Base-by-base conservation (phyloP, 768 basidiomycete genomes). In the Rickenella mellea region DNA sequence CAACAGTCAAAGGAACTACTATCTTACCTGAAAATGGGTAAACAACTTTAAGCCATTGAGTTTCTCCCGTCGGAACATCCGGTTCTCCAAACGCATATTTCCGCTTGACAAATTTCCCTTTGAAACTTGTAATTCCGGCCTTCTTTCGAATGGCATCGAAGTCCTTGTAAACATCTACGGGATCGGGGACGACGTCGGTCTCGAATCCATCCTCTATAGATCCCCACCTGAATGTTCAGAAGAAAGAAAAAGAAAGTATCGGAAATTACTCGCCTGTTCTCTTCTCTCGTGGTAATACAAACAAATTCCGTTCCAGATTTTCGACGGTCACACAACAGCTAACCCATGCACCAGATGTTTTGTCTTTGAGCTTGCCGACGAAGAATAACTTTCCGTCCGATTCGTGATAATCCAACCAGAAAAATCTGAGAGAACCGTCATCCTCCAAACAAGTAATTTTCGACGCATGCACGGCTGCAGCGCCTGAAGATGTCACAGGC, bases 401-500 rank as follows among this genome's bases (percentile, higher is more conserved):
- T 56, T 98, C 91, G 26, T 93, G 76, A 54, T 90, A 90, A 56
- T 99, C 96, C 17, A 97, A 68, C 96, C 96, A 99, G 68, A 83
- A 99, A 69, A 99, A 92, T 21, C 74, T 75, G 11, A 98, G 64
- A 3, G 80, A 84, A 1, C 89, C 91, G 49, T 96, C 90, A 4
- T 74, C 64, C 54, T 97, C 89, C 2, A 92, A 69, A 0, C 81
- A 82, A 30, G 73, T 72, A 6, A 78, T 49, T 17, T 68, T 61
- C 55, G 55, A 54, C 55, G 38, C 68, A 46, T 39, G 71, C 64
- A 35, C 56, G 5, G 48, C 48, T 4, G 67, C 50, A 2, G 60
- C 51, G 5, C 64, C 60, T 12, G 59, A 45, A 6, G 55, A 41
- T 5, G n/a, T 49, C 25, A 71, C 58, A 20, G 65, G 67, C 11